Evolutionary conservation across 108 stramenopile genomes (phyloP), one percentile per base, ranked within the genome.

Genomic region (Cyclotella sp.): DNA sequence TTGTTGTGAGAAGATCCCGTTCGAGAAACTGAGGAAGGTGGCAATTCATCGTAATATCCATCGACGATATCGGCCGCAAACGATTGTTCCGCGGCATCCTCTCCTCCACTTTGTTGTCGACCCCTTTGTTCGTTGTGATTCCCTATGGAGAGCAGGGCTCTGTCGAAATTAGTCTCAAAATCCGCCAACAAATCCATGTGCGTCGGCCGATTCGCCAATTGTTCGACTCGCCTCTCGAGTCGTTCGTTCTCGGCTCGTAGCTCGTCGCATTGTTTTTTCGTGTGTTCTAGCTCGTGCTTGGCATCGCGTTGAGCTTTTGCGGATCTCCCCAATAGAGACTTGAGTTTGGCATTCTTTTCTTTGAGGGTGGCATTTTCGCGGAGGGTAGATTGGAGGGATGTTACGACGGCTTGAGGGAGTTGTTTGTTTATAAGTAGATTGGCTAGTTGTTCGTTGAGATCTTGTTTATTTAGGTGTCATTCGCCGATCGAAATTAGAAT

Each of bases 81-180:
- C 0, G 68, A 59, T 29, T 68, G 45, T 63, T 75, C 73, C 24
- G 64, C 52, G 0, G 77, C 72, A 66, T 91, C 83, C 71, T 92
- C 84, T 28, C 93, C 93, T 55, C 89, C 90, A 43, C 84, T 68
- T 71, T 95, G 93, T 15, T 62, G 64, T 2, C 61, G 19, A 19
- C 49, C n/a, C 9, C 19, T 18, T 27, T 62, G 27, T 16, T 68
- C 49, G 14, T 65, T 60, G 8, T 41, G 45, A n/a, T 43, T 28
- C 9, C 75, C 76, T 40, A 85, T 88, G 68, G 82, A 83, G 46
- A 95, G 45, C 19, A 95, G 57, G 0, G 94, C 92, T 69, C 87
- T 84, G 72, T 93, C 94, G 71, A 95, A 93, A 65, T 95, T 93
- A 16, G 94, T 91, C 84, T 95, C 92, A 81, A 95, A 95, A 73